Evolutionary conservation across 1,284 basidiomycete genomes (phyloP).

Genomic region (Malassezia slooffiae): DNA sequence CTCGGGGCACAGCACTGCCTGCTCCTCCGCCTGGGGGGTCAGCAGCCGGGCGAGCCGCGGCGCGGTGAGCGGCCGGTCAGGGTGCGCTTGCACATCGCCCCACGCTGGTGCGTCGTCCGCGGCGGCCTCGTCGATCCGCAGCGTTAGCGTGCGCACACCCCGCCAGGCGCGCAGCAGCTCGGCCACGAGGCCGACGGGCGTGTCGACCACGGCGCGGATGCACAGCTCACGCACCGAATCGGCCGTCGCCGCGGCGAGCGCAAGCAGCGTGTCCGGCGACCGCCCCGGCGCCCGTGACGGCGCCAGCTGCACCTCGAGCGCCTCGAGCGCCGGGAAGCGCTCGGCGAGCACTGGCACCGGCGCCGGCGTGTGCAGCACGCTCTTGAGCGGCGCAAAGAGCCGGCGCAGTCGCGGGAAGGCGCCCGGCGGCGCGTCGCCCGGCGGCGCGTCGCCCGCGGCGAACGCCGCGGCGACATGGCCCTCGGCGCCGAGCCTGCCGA

Average conservation of each 20-base stretch:
- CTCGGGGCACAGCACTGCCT: slow-evolving; percentile 4
- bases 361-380: background rate
- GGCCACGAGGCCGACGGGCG: slow-evolving; percentile 1
- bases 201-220: slow-evolving; percentile 1
- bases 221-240: background rate
- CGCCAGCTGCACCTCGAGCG: slow-evolving; percentile 1
- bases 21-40: background rate
- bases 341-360: background rate
- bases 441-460: background rate
- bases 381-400: slow-evolving; percentile 6
- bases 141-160: background rate
- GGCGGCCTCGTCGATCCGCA: slow-evolving; percentile 7
- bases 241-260: background rate
- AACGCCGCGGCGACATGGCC: too few relatives aligned
- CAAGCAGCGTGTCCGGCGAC: slow-evolving; percentile 1
- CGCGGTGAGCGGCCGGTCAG: slow-evolving; percentile 1
- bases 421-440: background rate
- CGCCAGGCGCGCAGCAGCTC: slow-evolving; percentile 1
- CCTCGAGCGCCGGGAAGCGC: background rate
- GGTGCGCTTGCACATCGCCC: background rate
- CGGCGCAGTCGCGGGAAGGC: background rate
- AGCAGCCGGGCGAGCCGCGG: slow-evolving; percentile 6
- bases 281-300: slow-evolving; percentile 1
- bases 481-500: too few relatives aligned
- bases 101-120: background rate